phyloP scores from a whole-genome alignment of 2,329 filamentous ascomycete species.

The Penicillium sp. region DNA sequence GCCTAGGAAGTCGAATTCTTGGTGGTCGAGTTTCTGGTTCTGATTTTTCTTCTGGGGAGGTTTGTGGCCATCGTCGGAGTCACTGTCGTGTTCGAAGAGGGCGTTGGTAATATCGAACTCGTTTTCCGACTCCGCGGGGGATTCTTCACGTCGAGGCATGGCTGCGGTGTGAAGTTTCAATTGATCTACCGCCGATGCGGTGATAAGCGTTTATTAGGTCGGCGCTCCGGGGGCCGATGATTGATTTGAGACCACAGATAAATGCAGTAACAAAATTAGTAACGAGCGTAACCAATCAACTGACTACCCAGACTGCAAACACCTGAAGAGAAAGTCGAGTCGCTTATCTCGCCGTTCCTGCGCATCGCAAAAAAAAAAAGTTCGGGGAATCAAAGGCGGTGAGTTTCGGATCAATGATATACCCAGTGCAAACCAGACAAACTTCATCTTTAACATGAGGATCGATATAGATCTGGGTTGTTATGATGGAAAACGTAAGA shows the following conservation, averaged over 20 bases:
- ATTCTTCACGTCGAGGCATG: slow-evolving; percentile 74
- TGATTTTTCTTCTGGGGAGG: slow-evolving; percentile 54
- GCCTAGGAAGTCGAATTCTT: slow-evolving; percentile 59
- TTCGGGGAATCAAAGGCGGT: slow-evolving; percentile 19
- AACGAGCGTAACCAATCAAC: not conserved
- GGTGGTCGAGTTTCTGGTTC: slow-evolving; percentile 32
- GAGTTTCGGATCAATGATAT: slow-evolving; percentile 12
- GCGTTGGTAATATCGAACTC: slow-evolving; percentile 87
- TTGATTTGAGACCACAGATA: not conserved
- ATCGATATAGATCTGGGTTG: not conserved
- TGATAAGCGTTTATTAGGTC: slow-evolving; percentile 12
- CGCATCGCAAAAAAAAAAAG: slow-evolving; percentile 23
- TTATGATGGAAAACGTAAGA: not conserved
- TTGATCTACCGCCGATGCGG: slow-evolving; percentile 11
- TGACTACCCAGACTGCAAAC: slow-evolving; percentile 9
- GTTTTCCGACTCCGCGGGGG: slow-evolving; percentile 82
- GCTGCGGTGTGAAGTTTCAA: slow-evolving; percentile 17
- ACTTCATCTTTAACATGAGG: slow-evolving; percentile 10
- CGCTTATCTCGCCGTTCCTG: slow-evolving; percentile 9
- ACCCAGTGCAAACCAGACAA: slow-evolving; percentile 27
- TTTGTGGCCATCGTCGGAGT: slow-evolving; percentile 46
- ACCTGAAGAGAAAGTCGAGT: slow-evolving; percentile 11
- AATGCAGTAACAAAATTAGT: not conserved
- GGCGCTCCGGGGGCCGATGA: slow-evolving; percentile 2
- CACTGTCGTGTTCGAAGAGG: slow-evolving; percentile 65